Evolutionary conservation across 2,329 filamentous ascomycete species (phyloP), one percentile per base, ranked within the genome.

Genomic region (Beauveria rudraprayagi): DNA sequence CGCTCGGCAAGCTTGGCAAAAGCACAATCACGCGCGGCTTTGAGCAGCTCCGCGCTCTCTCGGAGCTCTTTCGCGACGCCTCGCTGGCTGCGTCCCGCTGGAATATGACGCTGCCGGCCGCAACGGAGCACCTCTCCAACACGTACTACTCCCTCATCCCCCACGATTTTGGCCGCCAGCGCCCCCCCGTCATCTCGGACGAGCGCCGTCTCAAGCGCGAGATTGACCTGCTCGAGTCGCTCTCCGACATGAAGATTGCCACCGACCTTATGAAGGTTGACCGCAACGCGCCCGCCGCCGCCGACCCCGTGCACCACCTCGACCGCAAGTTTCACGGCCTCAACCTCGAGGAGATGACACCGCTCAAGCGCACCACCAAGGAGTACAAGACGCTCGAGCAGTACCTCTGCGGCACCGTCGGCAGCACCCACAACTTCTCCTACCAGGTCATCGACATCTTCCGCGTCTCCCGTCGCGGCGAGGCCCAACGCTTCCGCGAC

Each of bases 211-310:
- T 96, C 67, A 91, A 92, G 75, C 81, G 76, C 67, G 91, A 96
- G 74, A 82, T 93, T 66, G 88, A 90, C 50, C 80, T 95, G 65
- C 82, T 96, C 1, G 90, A 95, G 68, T 89, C 86, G 63, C 76
- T 96, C 70, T 87, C 86, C 2, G 90, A 94, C 68, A 93, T 96
- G 89, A 92, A 92, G 73, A 87, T 90, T 63, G 87, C 90, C 1
- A 83, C 85, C 24, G 82, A 87, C 28, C 88, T 96, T 69, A 87
- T 95, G 82, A 92, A 90, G 73, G 76, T 79, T 4, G 82, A 84
- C 43, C 73, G 71, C 50, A 76, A 78, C 63, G 60, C 28, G 10
- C 26, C 52, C 8, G 74, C 75, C 44, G 75, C 82, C 30, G 75
- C 75, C 10, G 77, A 80, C 61, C 75, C 76, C 14, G 68, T 90